These are phyloP conservation scores for Curvularia spicifera DNA, from an alignment of 2,329 filamentous ascomycete genomes.

Conservation along the genomic window DNA sequence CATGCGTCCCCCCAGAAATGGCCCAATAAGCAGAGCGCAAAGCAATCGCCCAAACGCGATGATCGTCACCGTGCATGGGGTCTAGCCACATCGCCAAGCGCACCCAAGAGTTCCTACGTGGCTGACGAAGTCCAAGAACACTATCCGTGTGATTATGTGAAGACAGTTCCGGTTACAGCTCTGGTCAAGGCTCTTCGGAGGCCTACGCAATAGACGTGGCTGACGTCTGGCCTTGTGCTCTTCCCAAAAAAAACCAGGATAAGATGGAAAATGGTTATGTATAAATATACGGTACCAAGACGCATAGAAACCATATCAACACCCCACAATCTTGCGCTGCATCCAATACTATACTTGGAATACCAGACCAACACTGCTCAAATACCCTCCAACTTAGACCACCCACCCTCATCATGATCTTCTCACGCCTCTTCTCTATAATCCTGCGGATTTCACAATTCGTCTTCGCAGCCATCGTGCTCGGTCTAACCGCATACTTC, in stretches of 20 bases:
- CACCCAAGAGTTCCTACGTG: constrained; percentile 3
- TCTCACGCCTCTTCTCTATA: constrained; percentile 61
- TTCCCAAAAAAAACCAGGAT: not conserved
- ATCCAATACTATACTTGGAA: not conserved
- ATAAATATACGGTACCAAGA: constrained; percentile 5
- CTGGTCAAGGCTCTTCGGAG: not conserved
- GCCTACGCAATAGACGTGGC: constrained; percentile 24
- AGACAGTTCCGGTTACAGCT: not conserved
- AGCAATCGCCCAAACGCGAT: not conserved
- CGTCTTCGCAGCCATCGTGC: constrained; percentile 69
- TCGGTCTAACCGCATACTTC: constrained; percentile 35
- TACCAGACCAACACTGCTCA: not conserved
- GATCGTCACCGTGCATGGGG: constrained; percentile 13
- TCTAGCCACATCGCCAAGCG: constrained; percentile 12
- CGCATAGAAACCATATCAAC: not conserved
- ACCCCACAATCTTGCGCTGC: constrained; percentile 2
- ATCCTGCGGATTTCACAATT: constrained; percentile 68
- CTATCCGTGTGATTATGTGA: constrained; percentile 9
- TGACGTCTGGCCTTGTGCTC: constrained; percentile 16
- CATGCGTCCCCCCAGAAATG: constrained; percentile 8
- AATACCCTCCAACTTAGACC: not conserved
- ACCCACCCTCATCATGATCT: constrained; percentile 30
- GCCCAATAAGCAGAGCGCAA: not conserved
- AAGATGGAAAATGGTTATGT: constrained; percentile 1
- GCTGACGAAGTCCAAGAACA: constrained; percentile 16